These are phyloP conservation scores for Yueomyces sinensis DNA, from an alignment of 805 yeast species.

Conservation along the genomic window DNA sequence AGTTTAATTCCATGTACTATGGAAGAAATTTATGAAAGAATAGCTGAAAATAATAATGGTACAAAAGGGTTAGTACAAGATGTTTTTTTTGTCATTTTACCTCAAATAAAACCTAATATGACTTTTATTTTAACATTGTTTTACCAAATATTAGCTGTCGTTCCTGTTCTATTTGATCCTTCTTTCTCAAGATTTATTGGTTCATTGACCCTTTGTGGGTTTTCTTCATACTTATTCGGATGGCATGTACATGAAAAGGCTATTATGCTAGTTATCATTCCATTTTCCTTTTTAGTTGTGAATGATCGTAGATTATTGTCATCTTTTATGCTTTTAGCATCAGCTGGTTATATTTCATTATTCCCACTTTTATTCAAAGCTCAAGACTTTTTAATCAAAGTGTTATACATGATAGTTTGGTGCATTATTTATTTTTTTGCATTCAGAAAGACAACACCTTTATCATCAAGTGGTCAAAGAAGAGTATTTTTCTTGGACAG, in stretches of 20 bases:
- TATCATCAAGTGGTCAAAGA: constrained; percentile 28
- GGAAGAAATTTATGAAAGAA: constrained; percentile 19
- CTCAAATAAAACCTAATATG: constrained; percentile 62
- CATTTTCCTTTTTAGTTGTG: constrained; percentile 65
- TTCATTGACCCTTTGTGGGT: constrained; percentile 77
- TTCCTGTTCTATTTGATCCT: constrained; percentile 62
- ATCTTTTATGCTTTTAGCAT: constrained; percentile 56
- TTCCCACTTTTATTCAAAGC: constrained; percentile 78
- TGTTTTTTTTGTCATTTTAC: constrained; percentile 66
- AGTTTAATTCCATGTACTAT: constrained; percentile 21
- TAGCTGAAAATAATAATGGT: constrained; percentile 27
- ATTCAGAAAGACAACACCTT: constrained; percentile 51
- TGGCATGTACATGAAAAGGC: constrained; percentile 99
- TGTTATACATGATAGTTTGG: constrained; percentile 73
- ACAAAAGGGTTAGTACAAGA: constrained; percentile 92
- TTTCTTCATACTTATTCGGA: constrained; percentile 83
- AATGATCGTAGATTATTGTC: constrained; percentile 59
- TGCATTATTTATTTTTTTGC: constrained; percentile 62
- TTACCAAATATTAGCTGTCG: constrained; percentile 65
- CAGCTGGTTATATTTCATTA: constrained; percentile 75
- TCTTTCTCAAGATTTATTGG: constrained; percentile 71
- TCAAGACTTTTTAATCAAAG: constrained; percentile 68
- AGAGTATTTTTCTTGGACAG: constrained; percentile 61
- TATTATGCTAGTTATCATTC: constrained; percentile 75
- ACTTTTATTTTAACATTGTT: constrained; percentile 76